Evolutionary conservation across 805 yeast genomes (phyloP).

Genomic region (Kodamaea jinghongensis): DNA sequence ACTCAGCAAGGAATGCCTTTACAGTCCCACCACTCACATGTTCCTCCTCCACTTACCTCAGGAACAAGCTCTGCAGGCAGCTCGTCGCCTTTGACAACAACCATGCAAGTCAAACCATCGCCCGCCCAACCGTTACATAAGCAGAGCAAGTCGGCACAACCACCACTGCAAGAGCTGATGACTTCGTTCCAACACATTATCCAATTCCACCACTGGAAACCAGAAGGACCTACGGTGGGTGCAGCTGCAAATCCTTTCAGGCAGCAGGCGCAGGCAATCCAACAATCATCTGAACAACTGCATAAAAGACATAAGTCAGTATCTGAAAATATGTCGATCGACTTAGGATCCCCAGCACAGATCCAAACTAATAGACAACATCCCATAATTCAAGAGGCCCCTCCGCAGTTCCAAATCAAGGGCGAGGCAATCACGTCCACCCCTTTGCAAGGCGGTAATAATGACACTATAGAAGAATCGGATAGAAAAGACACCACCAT

Average conservation of each 20-base stretch:
- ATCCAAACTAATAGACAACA: conserved; percentile 1
- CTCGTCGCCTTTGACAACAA: conserved; percentile 23
- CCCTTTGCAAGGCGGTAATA: conserved; percentile 3
- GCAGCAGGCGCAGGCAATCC: conserved; percentile 9
- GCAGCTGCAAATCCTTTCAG: conserved; percentile 11
- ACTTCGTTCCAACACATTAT: conserved; percentile 49
- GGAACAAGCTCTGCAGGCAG: conserved; percentile 5
- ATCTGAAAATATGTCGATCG: conserved; percentile 31
- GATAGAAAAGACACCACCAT: conserved; percentile 8
- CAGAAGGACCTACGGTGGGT: conserved; percentile 27
- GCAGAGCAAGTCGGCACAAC: conserved; percentile 27
- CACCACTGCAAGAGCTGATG: conserved; percentile 43
- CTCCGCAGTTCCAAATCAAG: conserved; percentile 3
- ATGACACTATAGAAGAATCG: conserved; percentile 8
- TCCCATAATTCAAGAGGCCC: neutral
- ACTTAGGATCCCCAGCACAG: conserved; percentile 15
- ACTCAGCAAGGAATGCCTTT: neutral
- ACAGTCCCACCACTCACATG: conserved; percentile 1
- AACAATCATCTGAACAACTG: conserved; percentile 8
- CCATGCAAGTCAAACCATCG: conserved; percentile 41
- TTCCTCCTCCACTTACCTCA: conserved; percentile 4
- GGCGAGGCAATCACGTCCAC: conserved; percentile 6
- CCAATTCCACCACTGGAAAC: conserved; percentile 60
- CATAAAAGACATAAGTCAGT: conserved; percentile 40
- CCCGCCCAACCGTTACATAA: conserved; percentile 42